Conservation (phyloP, 805 yeast species). For the Ogataea minuta region DNA sequence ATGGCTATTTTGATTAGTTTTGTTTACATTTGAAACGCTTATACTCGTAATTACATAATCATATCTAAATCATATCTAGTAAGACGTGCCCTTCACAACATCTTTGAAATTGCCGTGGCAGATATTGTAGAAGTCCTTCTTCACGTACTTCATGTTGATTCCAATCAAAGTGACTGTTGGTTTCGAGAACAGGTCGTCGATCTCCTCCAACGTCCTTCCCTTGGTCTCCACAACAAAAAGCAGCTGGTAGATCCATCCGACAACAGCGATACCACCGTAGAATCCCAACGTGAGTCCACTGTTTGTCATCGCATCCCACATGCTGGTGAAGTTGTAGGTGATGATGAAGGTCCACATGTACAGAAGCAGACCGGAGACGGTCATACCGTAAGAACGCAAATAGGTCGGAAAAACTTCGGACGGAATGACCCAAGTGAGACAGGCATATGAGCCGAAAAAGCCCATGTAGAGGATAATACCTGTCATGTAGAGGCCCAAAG, state of each 20-base stretch:
- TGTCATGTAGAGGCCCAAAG: conserved; percentile 58
- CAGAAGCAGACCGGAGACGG: conserved; percentile 52
- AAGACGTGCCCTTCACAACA: conserved; percentile 12
- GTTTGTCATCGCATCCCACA: conserved; percentile 56
- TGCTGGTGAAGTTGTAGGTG: conserved; percentile 58
- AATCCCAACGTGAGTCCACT: conserved; percentile 65
- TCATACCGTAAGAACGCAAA: conserved; percentile 64
- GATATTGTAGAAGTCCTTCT: conserved; percentile 20
- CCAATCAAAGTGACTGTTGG: conserved; percentile 41
- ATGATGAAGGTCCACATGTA: conserved; percentile 64
- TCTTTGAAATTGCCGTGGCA: conserved; percentile 21
- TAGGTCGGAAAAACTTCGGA: conserved; percentile 60
- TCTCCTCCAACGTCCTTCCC: conserved; percentile 68
- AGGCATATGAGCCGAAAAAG: conserved; percentile 65
- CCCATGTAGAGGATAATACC: conserved; percentile 64
- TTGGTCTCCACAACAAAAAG: conserved; percentile 71
- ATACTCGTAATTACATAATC: not conserved
- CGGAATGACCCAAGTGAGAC: conserved; percentile 68
- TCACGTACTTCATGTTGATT: conserved; percentile 32
- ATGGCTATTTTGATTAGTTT: too few species aligned
- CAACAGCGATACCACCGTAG: conserved; percentile 63
- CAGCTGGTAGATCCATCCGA: conserved; percentile 53
- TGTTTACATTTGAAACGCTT: not conserved
- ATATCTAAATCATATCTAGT: not conserved
- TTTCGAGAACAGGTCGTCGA: conserved; percentile 58